Conservation (phyloP, 2,329 filamentous ascomycete genomes). For the Apiospora koreana region DNA sequence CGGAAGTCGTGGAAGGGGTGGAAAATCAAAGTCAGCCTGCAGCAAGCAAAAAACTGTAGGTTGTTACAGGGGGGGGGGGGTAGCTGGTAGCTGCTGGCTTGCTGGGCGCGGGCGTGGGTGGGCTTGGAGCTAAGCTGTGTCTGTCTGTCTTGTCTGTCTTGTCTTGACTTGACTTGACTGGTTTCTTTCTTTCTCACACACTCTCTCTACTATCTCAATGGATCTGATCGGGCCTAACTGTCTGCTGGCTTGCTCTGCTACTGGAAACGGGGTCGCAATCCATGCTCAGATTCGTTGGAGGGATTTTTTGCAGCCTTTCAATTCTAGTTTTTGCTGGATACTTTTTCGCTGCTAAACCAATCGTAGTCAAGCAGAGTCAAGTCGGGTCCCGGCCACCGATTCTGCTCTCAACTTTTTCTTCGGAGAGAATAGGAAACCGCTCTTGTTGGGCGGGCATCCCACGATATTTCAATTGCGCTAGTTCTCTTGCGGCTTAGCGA, state of each 20-base stretch:
- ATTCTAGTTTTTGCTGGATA: conserved; percentile 13
- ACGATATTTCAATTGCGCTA: conserved; percentile 5
- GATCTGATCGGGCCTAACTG: neutral
- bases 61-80: neutral
- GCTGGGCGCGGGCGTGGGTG: neutral
- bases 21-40: conserved; percentile 7
- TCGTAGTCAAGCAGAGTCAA: neutral
- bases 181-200: neutral
- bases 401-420: conserved; percentile 12
- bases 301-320: conserved; percentile 7
- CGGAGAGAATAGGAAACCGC: conserved; percentile 11
- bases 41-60: neutral
- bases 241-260: neutral
- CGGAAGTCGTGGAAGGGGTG: conserved; percentile 5
- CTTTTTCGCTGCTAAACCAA: neutral
- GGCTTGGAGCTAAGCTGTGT: neutral
- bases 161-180: neutral
- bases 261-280: neutral
- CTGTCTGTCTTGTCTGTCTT: too few species aligned
- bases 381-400: neutral
- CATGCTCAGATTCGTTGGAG: conserved; percentile 1
- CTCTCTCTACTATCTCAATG: neutral
- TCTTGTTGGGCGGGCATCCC: conserved; percentile 9
- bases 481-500: neutral
- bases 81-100: too few species aligned